Conservation (phyloP, 352 stramenopile genomes). For the Phytophthora chlamydospora region DNA sequence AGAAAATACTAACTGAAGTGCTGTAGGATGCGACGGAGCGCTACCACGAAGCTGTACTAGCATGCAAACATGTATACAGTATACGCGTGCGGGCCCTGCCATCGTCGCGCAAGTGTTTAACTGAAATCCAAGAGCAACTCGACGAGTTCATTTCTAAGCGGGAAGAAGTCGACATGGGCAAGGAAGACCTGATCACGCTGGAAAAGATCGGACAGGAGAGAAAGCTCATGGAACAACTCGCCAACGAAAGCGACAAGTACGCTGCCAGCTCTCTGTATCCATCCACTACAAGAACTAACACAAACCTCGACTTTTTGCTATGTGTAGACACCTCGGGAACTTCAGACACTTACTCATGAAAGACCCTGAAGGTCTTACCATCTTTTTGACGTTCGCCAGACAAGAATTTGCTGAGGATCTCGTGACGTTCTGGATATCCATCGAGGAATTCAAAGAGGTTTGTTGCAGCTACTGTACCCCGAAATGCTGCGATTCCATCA, state of each 20-base stretch:
- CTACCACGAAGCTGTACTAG: constrained; percentile 34
- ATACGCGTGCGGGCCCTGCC: constrained; percentile 16
- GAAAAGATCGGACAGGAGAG: constrained; percentile 24
- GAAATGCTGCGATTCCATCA: too few species aligned
- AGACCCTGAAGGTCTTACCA: constrained; percentile 30
- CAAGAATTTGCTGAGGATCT: constrained; percentile 65
- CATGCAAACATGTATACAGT: constrained; percentile 28
- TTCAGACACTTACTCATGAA: constrained; percentile 53
- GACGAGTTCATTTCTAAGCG: constrained; percentile 47
- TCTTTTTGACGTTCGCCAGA: constrained; percentile 52
- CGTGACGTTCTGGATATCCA: constrained; percentile 62
- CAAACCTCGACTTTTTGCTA: not conserved
- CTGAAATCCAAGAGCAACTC: constrained; percentile 28
- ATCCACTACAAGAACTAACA: not conserved
- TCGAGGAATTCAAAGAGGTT: constrained; percentile 65
- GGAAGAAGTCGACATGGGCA: constrained; percentile 40
- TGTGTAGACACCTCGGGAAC: constrained; percentile 33
- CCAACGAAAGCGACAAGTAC: constrained; percentile 42
- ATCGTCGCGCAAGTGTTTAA: constrained; percentile 19
- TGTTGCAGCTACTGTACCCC: not conserved
- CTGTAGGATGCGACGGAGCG: constrained; percentile 17
- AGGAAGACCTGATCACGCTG: constrained; percentile 39
- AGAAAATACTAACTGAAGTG: not conserved
- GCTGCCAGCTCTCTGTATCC: not conserved
- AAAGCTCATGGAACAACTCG: constrained; percentile 25